Evolutionary conservation across 208 protist genomes (phyloP), one percentile per base, ranked within the genome.

Genomic region (Balamuthia mandrillaris): DNA sequence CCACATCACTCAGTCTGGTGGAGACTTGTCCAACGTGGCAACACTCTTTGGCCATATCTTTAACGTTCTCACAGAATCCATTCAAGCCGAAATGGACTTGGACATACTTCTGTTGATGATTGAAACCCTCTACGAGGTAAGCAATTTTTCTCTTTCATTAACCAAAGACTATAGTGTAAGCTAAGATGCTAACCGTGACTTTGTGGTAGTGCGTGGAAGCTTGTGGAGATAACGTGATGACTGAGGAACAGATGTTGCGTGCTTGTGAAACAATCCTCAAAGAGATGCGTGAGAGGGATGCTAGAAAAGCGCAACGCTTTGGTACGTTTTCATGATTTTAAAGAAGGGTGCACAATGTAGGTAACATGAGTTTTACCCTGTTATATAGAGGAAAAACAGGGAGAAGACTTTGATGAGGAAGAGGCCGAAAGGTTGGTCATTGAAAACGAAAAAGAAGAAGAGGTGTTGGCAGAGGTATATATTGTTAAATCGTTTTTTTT

Each of bases 11-110:
- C 18, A 47, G 33, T 78, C 81, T 9, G 52, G 51, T 0, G 31
- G 56, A 44, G 27, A 14, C 39, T 42, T 52, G 5, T 35, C 52
- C 21, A 24, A 37, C 51, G 10, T 65, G 9, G 79, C 51, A 0
- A 10, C 65, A 16, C 79, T 86, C 74, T 52, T 61, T n/a, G 29
- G 21, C 6, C 35, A 31, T 60, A 37, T 87, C 33, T 42, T 90
- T 39, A 86, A 39, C 58, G 44, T 63, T 14, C 75, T 90, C 35
- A 33, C 58, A 14, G 29, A 88, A 24, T 37, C 86, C 81, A 79
- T 90, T 49, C 63, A 88, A 27, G 42, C 79, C 35, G 88, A 90
- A 61, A 47, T 78, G 42, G 88, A 89, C 51, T 18, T 89, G 10
- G 88, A 90, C 37, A 49, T 89, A 6, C 37, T 27, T 21, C 52